Conservation (phyloP, 768 basidiomycete genomes). For the Pisolithus sp. region DNA sequence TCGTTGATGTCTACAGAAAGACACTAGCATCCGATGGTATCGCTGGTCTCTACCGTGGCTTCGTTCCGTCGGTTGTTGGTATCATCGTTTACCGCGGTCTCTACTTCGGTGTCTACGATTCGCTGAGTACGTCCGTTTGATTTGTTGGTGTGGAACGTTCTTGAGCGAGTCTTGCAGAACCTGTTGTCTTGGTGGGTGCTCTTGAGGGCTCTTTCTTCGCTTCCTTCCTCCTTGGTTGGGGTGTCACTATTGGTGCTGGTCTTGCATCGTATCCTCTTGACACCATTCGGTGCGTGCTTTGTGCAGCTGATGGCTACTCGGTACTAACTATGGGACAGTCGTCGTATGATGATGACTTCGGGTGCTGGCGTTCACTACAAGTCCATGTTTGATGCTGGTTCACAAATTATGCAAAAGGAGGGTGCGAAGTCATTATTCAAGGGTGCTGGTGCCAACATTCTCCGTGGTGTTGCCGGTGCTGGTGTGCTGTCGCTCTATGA, state of each 20-base stretch:
- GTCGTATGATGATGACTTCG: slow-evolving; percentile 99
- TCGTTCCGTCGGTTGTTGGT: slow-evolving; percentile 97
- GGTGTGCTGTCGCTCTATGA: slow-evolving; percentile 99
- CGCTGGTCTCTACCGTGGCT: slow-evolving; percentile 99
- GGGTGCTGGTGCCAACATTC: slow-evolving; percentile 94
- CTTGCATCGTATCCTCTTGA: slow-evolving; percentile 95
- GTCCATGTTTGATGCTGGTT: slow-evolving; percentile 96
- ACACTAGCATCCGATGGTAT: slow-evolving; percentile 97
- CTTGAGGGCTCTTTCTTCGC: slow-evolving; percentile 96
- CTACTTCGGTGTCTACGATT: slow-evolving; percentile 97
- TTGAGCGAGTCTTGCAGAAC: slow-evolving; percentile 50
- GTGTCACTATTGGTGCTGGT: slow-evolving; percentile 99
- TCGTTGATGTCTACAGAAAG: slow-evolving; percentile 96
- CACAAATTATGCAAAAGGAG: slow-evolving; percentile 94
- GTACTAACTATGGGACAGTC: slow-evolving; percentile 50
- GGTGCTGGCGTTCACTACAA: slow-evolving; percentile 95
- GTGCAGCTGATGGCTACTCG: neutral
- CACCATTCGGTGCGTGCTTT: slow-evolving; percentile 62
- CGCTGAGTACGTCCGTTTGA: slow-evolving; percentile 63
- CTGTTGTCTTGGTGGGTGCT: slow-evolving; percentile 92
- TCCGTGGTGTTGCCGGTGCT: slow-evolving; percentile 99
- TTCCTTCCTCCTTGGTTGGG: slow-evolving; percentile 97
- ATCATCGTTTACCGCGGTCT: slow-evolving; percentile 99
- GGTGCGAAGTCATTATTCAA: slow-evolving; percentile 95
- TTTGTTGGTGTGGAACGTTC: slow-evolving; percentile 19